Percentiles rank a stretch among this genome's conserved stretches.
phyloP scores from a whole-genome alignment of 225 moss, liverwort and hornwort genomes.

The Marchantia paleacea region DNA sequence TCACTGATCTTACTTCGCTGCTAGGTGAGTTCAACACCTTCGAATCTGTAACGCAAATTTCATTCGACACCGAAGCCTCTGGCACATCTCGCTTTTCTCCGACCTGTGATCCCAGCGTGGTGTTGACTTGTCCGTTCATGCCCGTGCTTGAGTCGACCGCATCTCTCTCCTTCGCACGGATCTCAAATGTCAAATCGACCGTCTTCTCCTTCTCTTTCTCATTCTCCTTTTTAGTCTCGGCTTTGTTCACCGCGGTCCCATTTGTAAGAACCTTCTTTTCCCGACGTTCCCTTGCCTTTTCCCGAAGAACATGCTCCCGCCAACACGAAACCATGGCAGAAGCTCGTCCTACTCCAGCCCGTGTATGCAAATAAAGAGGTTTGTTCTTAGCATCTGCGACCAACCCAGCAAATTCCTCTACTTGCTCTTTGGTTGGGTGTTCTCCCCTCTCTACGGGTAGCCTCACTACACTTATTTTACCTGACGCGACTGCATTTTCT shows the following conservation, averaged over 20 bases:
- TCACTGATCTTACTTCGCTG: background rate
- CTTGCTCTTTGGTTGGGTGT: slow-evolving; percentile 66
- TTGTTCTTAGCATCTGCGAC: slow-evolving; percentile 61
- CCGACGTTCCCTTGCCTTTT: slow-evolving; percentile 19
- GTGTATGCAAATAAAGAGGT: slow-evolving; percentile 71
- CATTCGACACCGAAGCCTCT: background rate
- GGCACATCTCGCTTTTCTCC: background rate
- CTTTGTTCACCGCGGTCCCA: slow-evolving; percentile 12
- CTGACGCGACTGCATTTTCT: slow-evolving; percentile 51
- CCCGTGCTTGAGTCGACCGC: background rate
- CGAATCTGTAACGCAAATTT: background rate
- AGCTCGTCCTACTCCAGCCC: slow-evolving; percentile 72
- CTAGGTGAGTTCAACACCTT: background rate
- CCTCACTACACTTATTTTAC: slow-evolving; percentile 59
- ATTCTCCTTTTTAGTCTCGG: slow-evolving; percentile 22
- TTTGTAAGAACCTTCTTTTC: slow-evolving; percentile 14
- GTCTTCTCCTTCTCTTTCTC: slow-evolving; percentile 14
- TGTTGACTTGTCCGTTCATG: background rate
- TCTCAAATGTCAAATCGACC: slow-evolving; percentile 25
- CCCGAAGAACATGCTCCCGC: slow-evolving; percentile 66
- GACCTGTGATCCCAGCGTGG: background rate
- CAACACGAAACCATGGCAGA: slow-evolving; percentile 92
- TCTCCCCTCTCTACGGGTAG: slow-evolving; percentile 56
- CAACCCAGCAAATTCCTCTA: slow-evolving; percentile 67
- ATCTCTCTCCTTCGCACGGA: background rate